Evolutionary conservation across 225 moss, liverwort and hornwort species (phyloP).

Genomic region (Sphagnum contortum): DNA sequence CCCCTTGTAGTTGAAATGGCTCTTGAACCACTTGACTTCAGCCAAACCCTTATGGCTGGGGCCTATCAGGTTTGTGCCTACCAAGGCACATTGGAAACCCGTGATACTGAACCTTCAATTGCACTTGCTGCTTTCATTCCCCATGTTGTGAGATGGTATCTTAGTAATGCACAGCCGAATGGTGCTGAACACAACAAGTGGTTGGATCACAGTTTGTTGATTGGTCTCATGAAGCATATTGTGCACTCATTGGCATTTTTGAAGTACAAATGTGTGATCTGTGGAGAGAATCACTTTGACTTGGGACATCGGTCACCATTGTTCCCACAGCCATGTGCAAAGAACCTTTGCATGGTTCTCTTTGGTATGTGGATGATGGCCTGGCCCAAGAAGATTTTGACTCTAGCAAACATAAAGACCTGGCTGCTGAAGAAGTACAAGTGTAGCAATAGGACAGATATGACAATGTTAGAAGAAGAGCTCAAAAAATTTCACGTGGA

Average conservation of each 20-base stretch:
- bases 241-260: conserved; percentile 17
- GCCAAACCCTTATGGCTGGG: conserved; percentile 23
- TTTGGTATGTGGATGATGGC: conserved; percentile 24
- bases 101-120: conserved; percentile 7
- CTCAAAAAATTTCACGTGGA: too few species aligned
- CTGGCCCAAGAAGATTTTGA: conserved; percentile 8
- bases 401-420: too few species aligned
- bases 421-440: too few species aligned
- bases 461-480: too few species aligned
- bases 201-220: conserved; percentile 5
- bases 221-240: conserved; percentile 28
- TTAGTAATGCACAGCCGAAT: not conserved
- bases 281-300: not conserved
- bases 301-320: not conserved
- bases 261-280: conserved; percentile 24
- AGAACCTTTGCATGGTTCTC: conserved; percentile 32
- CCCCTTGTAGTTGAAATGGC: conserved; percentile 35
- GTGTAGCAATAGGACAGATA: too few species aligned
- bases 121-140: conserved; percentile 40
- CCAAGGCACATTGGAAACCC: conserved; percentile 10
- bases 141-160: conserved; percentile 26
- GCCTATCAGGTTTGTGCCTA: conserved; percentile 17
- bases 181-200: conserved; percentile 3
- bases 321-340: conserved; percentile 24
- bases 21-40: conserved; percentile 20